Evolutionary conservation across 2,329 filamentous ascomycete genomes (phyloP).

Genomic region (Apiospora pterosperma): DNA sequence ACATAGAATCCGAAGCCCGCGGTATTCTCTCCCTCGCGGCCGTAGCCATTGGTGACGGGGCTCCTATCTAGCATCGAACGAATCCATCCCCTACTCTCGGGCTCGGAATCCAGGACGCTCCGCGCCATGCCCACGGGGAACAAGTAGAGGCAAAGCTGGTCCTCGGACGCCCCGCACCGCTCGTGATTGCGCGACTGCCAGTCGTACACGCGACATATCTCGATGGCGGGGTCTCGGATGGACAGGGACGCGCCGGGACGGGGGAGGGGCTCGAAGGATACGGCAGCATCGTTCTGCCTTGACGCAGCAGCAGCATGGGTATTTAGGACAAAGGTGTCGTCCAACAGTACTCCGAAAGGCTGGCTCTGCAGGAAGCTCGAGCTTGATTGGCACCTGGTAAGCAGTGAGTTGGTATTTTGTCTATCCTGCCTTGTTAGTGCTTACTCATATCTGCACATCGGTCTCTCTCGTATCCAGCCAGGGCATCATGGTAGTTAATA

Average conservation of each 20-base stretch:
- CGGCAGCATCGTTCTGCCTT: not conserved
- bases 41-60: constrained; percentile 14
- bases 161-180: no score
- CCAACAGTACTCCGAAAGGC: no score
- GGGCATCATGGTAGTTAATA: not conserved
- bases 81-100: constrained; percentile 13
- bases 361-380: no score
- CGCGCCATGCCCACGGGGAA: constrained; percentile 18
- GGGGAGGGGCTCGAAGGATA: not conserved
- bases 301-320: not conserved
- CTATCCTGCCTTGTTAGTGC: no score
- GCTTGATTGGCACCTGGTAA: no score
- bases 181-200: no score
- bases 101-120: constrained; percentile 11
- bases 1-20: constrained; percentile 15
- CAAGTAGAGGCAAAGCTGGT: constrained; percentile 16
- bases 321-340: no score
- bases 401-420: not conserved
- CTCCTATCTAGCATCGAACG: constrained; percentile 14
- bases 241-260: no score
- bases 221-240: no score
- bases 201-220: no score
- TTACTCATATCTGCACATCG: no score
- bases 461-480: not conserved
- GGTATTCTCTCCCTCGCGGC: constrained; percentile 10